Percentiles rank a stretch among this genome's conserved stretches.
phyloP scores from a whole-genome alignment of 2,329 filamentous ascomycete genomes.

The Lojkania enalia region DNA sequence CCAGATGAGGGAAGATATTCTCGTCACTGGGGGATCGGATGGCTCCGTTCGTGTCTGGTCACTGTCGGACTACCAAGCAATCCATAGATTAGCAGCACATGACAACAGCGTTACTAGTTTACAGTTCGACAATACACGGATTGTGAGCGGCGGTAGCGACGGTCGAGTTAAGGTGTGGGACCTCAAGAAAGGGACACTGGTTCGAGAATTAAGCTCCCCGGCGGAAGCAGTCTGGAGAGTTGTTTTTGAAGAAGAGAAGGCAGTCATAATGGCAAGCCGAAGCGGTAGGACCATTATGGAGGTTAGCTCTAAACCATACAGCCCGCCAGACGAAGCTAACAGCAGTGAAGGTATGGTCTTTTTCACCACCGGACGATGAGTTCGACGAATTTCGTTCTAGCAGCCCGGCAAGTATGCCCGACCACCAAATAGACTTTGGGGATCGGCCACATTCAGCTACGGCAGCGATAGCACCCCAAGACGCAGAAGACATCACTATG shows the following conservation, averaged over 20 bases:
- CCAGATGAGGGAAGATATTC: slow-evolving; percentile 90
- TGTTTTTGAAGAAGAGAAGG: slow-evolving; percentile 97
- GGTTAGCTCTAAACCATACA: slow-evolving; percentile 59
- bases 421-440: slow-evolving; percentile 38
- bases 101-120: slow-evolving; percentile 98
- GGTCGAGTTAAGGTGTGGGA: slow-evolving; percentile 99
- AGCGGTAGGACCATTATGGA: slow-evolving; percentile 93
- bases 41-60: slow-evolving; percentile 97
- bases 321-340: slow-evolving; percentile 29
- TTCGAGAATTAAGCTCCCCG: slow-evolving; percentile 87
- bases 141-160: slow-evolving; percentile 94
- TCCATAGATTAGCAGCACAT: slow-evolving; percentile 92
- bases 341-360: slow-evolving; percentile 78
- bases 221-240: slow-evolving; percentile 97
- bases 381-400: slow-evolving; percentile 41
- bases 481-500: slow-evolving; percentile 37
- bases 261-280: slow-evolving; percentile 89
- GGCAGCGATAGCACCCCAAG: slow-evolving; percentile 25
- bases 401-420: slow-evolving; percentile 50
- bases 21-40: slow-evolving; percentile 95
- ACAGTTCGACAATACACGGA: slow-evolving; percentile 93
- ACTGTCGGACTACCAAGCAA: slow-evolving; percentile 83
- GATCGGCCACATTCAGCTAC: slow-evolving; percentile 38
- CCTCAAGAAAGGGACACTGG: slow-evolving; percentile 84
- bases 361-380: slow-evolving; percentile 74